Evolutionary conservation across 1,139 yeast species (phyloP).

Genomic region (Yamadazyma pseudoaaseri): DNA sequence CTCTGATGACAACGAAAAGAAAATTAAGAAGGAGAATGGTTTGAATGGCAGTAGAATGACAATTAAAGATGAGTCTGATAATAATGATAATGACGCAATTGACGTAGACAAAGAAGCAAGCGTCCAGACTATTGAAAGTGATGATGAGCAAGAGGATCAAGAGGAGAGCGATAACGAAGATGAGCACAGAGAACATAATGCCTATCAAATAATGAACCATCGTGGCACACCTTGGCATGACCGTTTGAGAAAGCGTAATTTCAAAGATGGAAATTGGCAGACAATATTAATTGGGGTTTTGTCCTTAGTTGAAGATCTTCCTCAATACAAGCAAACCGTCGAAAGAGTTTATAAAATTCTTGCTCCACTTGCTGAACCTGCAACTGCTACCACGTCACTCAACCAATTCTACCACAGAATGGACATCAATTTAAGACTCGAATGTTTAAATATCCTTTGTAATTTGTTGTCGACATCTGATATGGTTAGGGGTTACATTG

Average conservation of each 20-base stretch:
- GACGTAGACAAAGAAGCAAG: not conserved
- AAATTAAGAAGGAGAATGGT: not conserved
- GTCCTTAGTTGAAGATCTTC: conserved; percentile 57
- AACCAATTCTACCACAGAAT: conserved; percentile 50
- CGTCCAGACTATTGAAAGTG: too few species aligned
- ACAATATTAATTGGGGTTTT: conserved; percentile 72
- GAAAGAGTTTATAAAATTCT: conserved; percentile 45
- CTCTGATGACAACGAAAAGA: conserved; percentile 9
- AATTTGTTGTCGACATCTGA: conserved; percentile 58
- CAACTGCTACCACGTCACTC: conserved; percentile 50
- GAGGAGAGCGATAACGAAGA: conserved; percentile 17
- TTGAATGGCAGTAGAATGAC: not conserved
- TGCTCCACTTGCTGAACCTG: conserved; percentile 55
- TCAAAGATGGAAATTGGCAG: conserved; percentile 87
- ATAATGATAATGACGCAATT: conserved; percentile 21
- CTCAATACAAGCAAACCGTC: conserved; percentile 50
- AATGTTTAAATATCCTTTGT: conserved; percentile 54
- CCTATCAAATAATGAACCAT: conserved; percentile 57
- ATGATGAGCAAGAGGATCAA: conserved; percentile 17
- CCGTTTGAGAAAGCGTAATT: conserved; percentile 68
- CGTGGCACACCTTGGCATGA: conserved; percentile 75
- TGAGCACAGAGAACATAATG: conserved; percentile 39
- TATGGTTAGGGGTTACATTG: conserved; percentile 63
- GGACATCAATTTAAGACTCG: conserved; percentile 49
- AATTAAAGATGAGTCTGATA: conserved; percentile 10